phyloP scores from a whole-genome alignment of 192 early-diverging fungal genomes.

The Rhizophagus clarus region DNA sequence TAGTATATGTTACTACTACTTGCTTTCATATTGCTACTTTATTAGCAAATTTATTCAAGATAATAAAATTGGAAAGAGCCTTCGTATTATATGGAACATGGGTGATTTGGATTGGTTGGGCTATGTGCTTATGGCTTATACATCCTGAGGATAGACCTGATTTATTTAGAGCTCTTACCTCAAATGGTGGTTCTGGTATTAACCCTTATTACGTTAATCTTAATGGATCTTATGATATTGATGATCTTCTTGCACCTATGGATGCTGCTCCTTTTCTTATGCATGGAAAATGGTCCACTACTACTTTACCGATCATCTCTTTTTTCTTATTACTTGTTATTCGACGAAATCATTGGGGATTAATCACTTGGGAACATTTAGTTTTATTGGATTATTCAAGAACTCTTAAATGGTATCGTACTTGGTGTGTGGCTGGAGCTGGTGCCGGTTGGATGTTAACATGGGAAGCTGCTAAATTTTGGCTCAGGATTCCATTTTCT shows the following conservation, averaged over 20 bases:
- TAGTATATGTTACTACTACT: slow-evolving; percentile 46
- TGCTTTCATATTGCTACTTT: slow-evolving; percentile 52
- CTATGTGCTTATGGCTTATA: slow-evolving; percentile 45
- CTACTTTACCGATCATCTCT: slow-evolving; percentile 43
- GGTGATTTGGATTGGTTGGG: slow-evolving; percentile 60
- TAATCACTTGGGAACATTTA: slow-evolving; percentile 57
- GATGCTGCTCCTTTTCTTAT: slow-evolving; percentile 47
- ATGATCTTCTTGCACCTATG: slow-evolving; percentile 29
- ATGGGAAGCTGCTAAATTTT: slow-evolving; percentile 43
- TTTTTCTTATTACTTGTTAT: slow-evolving; percentile 52
- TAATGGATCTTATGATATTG: slow-evolving; percentile 14
- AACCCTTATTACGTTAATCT: background rate
- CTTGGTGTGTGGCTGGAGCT: slow-evolving; percentile 53
- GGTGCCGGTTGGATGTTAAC: slow-evolving; percentile 53
- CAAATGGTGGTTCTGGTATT: background rate
- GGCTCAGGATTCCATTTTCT: slow-evolving; percentile 39
- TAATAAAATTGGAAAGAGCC: slow-evolving; percentile 46
- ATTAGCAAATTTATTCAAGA: slow-evolving; percentile 45
- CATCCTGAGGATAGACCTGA: slow-evolving; percentile 35
- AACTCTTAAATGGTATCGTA: slow-evolving; percentile 46
- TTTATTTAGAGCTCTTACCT: background rate
- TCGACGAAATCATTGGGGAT: slow-evolving; percentile 55
- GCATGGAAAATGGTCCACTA: slow-evolving; percentile 45
- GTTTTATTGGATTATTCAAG: slow-evolving; percentile 47
- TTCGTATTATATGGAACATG: slow-evolving; percentile 61